Base-by-base conservation (phyloP, 495 filamentous ascomycete species). In the Lasiosphaeriaceae sp. region DNA sequence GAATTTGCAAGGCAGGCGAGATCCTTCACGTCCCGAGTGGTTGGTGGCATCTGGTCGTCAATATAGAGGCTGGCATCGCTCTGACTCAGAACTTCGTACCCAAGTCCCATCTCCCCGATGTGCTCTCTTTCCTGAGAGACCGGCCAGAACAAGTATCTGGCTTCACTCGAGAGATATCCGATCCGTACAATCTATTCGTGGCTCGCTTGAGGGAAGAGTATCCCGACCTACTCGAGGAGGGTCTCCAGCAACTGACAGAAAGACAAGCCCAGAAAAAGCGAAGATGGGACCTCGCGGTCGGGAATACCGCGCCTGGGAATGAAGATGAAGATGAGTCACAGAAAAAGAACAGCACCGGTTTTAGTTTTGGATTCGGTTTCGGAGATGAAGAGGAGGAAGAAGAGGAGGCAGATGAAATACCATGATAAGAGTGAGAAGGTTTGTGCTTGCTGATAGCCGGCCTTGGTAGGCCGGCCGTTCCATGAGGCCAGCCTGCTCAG, bases 1-100 rank as follows among this genome's bases (percentile, higher is more conserved):
- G 93, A 0, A 82, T 97, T 34, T 98, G 94, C 68, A 70, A 73
- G 52, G 86, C 86, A 50, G 94, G 94, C 19, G 94, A 98, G 66
- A 89, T 98, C 34, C 70, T 98, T 50, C 90, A 98, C 67, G 94
- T 98, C 31, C 94, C 94, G 2, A 78, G 74, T 54, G 92, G 94
- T 8, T 98, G 94, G 92, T 98, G 92, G 88, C 94, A 98, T 76
- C 74, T 97, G 31, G 94, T 98, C 20, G 87, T 97, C 23, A 98
- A 98, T 61, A 71, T 96, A 20, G 84, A 89, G 52, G 77, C 83
- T 2, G 86, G 89, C 12, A 87, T 97, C 57, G 94, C 94, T 17
- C 83, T 98, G 50, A 98, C 94, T 12, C 93, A 97, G 63, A 98
- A 98, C 68, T 97, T 98, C 67, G 87, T 97, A 8, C 93, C 94